phyloP scores from a whole-genome alignment of 768 basidiomycete genomes.

The Amanita fuliginea region DNA sequence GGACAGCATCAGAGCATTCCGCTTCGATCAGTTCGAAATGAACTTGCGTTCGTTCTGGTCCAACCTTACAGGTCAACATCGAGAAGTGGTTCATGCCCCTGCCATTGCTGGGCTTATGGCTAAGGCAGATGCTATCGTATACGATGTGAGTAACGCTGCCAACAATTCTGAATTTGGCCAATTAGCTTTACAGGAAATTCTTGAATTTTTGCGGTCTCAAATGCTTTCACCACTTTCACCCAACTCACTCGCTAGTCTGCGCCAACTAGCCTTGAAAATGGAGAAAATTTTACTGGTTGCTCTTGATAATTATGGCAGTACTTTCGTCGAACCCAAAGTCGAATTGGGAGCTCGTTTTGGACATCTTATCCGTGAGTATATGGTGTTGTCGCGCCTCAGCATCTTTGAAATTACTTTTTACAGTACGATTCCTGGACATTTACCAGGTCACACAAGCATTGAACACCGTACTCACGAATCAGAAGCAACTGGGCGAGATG shows the following conservation, averaged over 20 bases:
- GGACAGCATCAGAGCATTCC: conserved; percentile 64
- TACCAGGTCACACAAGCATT: conserved; percentile 88
- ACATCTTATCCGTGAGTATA: conserved; percentile 71
- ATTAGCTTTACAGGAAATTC: conserved; percentile 52
- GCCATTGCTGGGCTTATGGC: conserved; percentile 84
- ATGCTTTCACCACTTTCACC: conserved; percentile 72
- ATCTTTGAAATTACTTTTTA: conserved; percentile 8
- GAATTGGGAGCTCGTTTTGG: conserved; percentile 87
- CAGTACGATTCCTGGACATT: conserved; percentile 86
- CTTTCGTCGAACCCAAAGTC: conserved; percentile 86
- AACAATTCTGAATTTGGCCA: not conserved
- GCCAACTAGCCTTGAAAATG: conserved; percentile 84
- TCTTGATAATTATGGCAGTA: conserved; percentile 74
- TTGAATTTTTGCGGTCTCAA: conserved; percentile 76
- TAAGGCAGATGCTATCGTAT: conserved; percentile 82
- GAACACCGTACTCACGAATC: conserved; percentile 79
- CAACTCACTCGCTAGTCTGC: conserved; percentile 55
- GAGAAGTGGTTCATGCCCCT: conserved; percentile 85
- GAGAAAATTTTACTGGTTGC: conserved; percentile 79
- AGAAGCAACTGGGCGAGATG: conserved; percentile 79
- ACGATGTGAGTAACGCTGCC: conserved; percentile 58
- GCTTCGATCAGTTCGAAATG: conserved; percentile 87
- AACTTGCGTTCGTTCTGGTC: conserved; percentile 83
- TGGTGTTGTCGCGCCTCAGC: conserved; percentile 1
- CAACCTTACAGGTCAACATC: conserved; percentile 56